Conservation (phyloP, 2,329 filamentous ascomycete species). For the Trichoderma atroviride region DNA sequence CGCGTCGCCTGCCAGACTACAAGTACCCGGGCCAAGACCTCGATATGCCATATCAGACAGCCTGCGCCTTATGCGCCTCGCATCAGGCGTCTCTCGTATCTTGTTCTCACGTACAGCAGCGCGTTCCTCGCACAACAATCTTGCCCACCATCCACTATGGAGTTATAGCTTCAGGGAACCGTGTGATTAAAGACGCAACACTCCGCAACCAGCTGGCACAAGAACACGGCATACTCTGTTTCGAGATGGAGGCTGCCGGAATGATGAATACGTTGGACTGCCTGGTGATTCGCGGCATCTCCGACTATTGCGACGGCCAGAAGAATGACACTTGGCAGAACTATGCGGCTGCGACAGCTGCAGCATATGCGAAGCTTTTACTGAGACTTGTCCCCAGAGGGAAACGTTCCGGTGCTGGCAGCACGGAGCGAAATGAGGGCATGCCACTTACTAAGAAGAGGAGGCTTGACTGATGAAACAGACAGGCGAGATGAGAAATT, state of each 20-base stretch:
- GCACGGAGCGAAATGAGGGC: too few relatives aligned
- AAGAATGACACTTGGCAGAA: slow-evolving; percentile 14
- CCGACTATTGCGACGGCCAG: slow-evolving; percentile 13
- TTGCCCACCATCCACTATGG: slow-evolving; percentile 2
- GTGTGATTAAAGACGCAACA: not conserved
- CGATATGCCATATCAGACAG: not conserved
- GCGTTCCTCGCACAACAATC: not conserved
- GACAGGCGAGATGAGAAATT: too few relatives aligned
- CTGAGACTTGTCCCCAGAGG: too few relatives aligned
- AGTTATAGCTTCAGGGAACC: not conserved
- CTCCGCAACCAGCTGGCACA: not conserved
- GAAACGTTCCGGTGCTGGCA: too few relatives aligned
- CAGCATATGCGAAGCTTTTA: slow-evolving; percentile 11
- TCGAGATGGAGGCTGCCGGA: slow-evolving; percentile 21
- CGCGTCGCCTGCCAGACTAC: not conserved
- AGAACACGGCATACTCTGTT: not conserved
- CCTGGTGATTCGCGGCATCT: slow-evolving; percentile 15
- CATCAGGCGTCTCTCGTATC: not conserved
- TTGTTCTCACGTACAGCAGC: not conserved
- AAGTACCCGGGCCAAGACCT: not conserved
- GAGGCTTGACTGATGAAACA: too few relatives aligned
- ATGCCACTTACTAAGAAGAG: too few relatives aligned
- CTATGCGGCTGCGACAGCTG: slow-evolving; percentile 13
- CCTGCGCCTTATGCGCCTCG: not conserved
- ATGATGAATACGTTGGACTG: not conserved